These are phyloP conservation scores for Biancaea sappan DNA, from an alignment of 306 rosid species.

Conservation along the genomic window DNA sequence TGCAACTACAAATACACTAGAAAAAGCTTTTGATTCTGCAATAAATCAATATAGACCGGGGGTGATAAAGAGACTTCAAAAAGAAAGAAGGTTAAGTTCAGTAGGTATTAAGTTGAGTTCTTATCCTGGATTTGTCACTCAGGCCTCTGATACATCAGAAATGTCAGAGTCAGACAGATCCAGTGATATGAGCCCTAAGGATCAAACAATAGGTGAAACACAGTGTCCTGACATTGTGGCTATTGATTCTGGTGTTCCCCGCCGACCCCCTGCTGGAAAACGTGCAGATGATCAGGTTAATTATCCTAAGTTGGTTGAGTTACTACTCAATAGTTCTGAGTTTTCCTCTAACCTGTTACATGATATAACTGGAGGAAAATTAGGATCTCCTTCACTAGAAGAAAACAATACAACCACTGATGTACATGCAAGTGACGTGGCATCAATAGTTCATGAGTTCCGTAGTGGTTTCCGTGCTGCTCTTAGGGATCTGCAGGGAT, in stretches of 20 bases:
- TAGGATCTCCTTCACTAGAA: conserved; percentile 57
- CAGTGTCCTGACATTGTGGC: conserved; percentile 62
- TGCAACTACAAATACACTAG: conserved; percentile 50
- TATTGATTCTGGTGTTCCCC: conserved; percentile 94
- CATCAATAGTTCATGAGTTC: conserved; percentile 62
- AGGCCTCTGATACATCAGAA: conserved; percentile 64
- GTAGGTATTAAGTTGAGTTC: conserved; percentile 48
- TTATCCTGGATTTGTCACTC: conserved; percentile 52
- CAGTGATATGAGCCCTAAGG: conserved; percentile 42
- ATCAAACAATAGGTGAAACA: conserved; percentile 47
- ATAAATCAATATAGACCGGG: conserved; percentile 56
- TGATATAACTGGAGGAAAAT: conserved; percentile 83
- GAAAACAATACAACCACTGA: conserved; percentile 44
- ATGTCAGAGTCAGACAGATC: conserved; percentile 62
- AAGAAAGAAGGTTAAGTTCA: conserved; percentile 71
- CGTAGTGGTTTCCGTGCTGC: conserved; percentile 86
- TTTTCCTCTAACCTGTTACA: conserved; percentile 75
- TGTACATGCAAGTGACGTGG: conserved; percentile 41
- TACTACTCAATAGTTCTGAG: conserved; percentile 76
- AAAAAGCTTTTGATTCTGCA: conserved; percentile 63
- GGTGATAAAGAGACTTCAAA: conserved; percentile 51
- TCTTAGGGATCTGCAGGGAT: conserved; percentile 90
- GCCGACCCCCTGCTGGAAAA: conserved; percentile 91
- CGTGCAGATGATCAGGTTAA: conserved; percentile 86
- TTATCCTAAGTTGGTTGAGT: conserved; percentile 93